Evolutionary conservation across 768 basidiomycete genomes (phyloP).

Genomic region (Serendipita vermifera): DNA sequence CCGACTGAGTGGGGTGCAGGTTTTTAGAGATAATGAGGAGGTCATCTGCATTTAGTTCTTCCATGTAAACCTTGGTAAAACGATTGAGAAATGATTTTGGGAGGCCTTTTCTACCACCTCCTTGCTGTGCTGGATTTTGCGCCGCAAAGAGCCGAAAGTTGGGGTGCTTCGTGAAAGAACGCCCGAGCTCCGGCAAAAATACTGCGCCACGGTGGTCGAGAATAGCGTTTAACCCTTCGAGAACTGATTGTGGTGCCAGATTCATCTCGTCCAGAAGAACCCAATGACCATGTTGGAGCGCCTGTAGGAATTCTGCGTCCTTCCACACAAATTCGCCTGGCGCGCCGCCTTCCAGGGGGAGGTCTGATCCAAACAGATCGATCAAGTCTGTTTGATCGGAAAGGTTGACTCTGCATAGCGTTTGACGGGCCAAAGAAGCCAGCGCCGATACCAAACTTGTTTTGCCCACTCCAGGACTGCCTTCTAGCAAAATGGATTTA

Average conservation of each 20-base stretch:
- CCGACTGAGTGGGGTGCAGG: slow-evolving; percentile 50
- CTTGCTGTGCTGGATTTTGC: slow-evolving; percentile 92
- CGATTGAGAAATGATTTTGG: slow-evolving; percentile 96
- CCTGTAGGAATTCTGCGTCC: slow-evolving; percentile 88
- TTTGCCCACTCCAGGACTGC: slow-evolving; percentile 97
- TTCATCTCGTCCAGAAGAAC: slow-evolving; percentile 99
- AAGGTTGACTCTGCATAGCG: slow-evolving; percentile 84
- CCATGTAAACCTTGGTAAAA: slow-evolving; percentile 93
- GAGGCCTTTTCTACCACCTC: slow-evolving; percentile 91
- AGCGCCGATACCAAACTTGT: slow-evolving; percentile 85
- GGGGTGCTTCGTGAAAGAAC: slow-evolving; percentile 77
- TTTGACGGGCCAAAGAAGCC: slow-evolving; percentile 63
- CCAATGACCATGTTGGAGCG: slow-evolving; percentile 93
- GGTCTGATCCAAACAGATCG: slow-evolving; percentile 91
- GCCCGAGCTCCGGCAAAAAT: slow-evolving; percentile 87
- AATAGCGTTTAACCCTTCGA: slow-evolving; percentile 93
- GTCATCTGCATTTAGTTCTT: slow-evolving; percentile 69
- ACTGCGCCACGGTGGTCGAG: slow-evolving; percentile 92
- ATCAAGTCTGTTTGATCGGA: slow-evolving; percentile 97
- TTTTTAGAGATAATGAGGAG: slow-evolving; percentile 63
- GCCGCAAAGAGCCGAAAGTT: slow-evolving; percentile 96
- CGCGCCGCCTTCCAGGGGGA: slow-evolving; percentile 83
- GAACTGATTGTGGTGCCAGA: slow-evolving; percentile 86
- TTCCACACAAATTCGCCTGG: slow-evolving; percentile 95
- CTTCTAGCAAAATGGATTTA: slow-evolving; percentile 91